Conservation (phyloP, 2,329 filamentous ascomycete species). For the Nannizzia gypsea region DNA sequence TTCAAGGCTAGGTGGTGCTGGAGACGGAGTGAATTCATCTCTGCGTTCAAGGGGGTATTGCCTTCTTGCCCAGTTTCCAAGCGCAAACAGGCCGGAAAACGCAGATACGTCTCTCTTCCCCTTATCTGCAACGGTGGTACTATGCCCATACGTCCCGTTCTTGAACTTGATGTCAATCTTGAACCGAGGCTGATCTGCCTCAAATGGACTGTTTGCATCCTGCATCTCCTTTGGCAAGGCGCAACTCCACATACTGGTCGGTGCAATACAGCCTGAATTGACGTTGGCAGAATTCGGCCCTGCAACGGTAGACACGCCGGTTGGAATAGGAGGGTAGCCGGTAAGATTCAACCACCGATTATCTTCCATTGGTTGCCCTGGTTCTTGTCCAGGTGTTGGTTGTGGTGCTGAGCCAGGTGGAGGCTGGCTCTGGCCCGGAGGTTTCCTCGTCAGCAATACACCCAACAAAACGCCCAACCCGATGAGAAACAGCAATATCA, state of each 20-base stretch:
- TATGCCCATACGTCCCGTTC: conserved; percentile 47
- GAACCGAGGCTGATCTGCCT: conserved; percentile 62
- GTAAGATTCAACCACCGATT: conserved; percentile 72
- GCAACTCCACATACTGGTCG: conserved; percentile 74
- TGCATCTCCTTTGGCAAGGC: conserved; percentile 69
- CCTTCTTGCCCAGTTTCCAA: not conserved
- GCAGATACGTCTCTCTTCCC: conserved; percentile 8
- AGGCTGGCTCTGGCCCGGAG: not conserved
- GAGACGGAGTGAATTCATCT: conserved; percentile 33
- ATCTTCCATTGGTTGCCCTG: conserved; percentile 20
- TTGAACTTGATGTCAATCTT: conserved; percentile 59
- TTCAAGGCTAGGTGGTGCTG: conserved; percentile 40
- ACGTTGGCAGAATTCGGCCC: conserved; percentile 55
- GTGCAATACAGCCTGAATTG: conserved; percentile 58
- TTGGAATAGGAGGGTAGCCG: conserved; percentile 74
- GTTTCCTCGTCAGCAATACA: conserved; percentile 15
- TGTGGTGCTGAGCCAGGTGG: not conserved
- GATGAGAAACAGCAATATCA: conserved; percentile 38
- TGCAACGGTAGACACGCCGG: conserved; percentile 66
- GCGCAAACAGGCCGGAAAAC: not conserved
- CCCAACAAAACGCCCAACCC: conserved; percentile 37
- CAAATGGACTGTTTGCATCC: conserved; percentile 49
- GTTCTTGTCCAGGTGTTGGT: not conserved
- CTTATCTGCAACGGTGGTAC: conserved; percentile 43
- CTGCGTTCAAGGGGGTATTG: conserved; percentile 13